These are phyloP conservation scores for Tripterygium wilfordii DNA, from an alignment of 177 flowering plant species.

Conservation along the genomic window DNA sequence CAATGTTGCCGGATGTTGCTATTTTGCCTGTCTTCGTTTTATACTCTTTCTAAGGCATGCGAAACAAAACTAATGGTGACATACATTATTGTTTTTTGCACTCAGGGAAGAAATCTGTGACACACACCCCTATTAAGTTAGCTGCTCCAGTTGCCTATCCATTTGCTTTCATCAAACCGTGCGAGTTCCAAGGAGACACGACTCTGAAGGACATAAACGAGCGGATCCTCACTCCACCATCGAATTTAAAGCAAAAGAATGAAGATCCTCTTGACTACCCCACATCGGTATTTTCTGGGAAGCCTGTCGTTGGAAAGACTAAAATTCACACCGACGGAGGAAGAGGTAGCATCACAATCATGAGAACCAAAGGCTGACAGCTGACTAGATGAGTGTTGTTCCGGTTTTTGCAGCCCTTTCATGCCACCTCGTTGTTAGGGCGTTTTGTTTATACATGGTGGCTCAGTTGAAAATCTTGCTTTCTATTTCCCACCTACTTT, in stretches of 20 bases:
- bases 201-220: slow-evolving; percentile 93
- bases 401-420: slow-evolving; percentile 5
- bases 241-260: slow-evolving; percentile 32
- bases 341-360: slow-evolving; percentile 92
- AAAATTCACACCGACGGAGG: slow-evolving; percentile 96
- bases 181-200: slow-evolving; percentile 66
- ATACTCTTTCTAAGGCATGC: background rate
- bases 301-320: slow-evolving; percentile 90
- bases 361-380: slow-evolving; percentile 29
- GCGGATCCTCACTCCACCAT: slow-evolving; percentile 60
- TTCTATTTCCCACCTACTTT: too few relatives aligned
- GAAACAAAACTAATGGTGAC: background rate
- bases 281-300: slow-evolving; percentile 94
- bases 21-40: too few relatives aligned
- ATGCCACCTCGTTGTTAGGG: too few relatives aligned
- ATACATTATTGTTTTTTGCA: slow-evolving; percentile 8
- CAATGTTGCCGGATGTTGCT: too few relatives aligned
- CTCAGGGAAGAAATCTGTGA: slow-evolving; percentile 59
- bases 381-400: background rate
- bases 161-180: slow-evolving; percentile 86
- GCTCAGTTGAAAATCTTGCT: too few relatives aligned
- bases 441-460: slow-evolving; percentile 15
- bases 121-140: slow-evolving; percentile 55
- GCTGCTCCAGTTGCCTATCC: slow-evolving; percentile 81
- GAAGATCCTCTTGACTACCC: slow-evolving; percentile 54